These are phyloP conservation scores for Penicillium palitans DNA, from an alignment of 2,329 filamentous ascomycete genomes.

Conservation along the genomic window DNA sequence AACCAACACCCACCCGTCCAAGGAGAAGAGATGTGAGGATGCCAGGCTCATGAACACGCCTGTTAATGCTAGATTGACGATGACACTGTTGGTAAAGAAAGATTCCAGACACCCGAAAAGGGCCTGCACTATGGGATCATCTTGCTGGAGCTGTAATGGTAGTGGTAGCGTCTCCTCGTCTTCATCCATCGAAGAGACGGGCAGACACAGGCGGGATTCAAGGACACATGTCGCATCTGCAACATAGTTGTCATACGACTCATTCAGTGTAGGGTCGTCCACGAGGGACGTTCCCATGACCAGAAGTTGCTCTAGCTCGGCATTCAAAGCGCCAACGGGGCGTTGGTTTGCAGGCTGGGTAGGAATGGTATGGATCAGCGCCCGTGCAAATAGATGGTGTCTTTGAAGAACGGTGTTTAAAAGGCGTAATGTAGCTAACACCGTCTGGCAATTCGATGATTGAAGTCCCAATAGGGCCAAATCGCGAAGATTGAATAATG, in stretches of 20 bases:
- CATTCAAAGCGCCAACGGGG: slow-evolving; percentile 43
- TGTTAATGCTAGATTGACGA: slow-evolving; percentile 85
- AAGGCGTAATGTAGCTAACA: slow-evolving; percentile 83
- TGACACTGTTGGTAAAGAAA: slow-evolving; percentile 88
- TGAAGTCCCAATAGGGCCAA: slow-evolving; percentile 81
- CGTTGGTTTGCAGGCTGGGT: slow-evolving; percentile 32
- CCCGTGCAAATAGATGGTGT: slow-evolving; percentile 79
- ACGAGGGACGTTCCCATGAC: slow-evolving; percentile 40
- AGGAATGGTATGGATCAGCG: slow-evolving; percentile 62
- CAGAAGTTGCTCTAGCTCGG: slow-evolving; percentile 42
- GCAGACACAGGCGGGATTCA: slow-evolving; percentile 40
- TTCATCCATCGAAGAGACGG: slow-evolving; percentile 30
- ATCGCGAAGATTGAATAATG: slow-evolving; percentile 91
- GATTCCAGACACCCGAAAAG: slow-evolving; percentile 64
- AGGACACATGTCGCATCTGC: slow-evolving; percentile 55
- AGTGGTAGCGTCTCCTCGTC: slow-evolving; percentile 57
- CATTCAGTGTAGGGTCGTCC: slow-evolving; percentile 39
- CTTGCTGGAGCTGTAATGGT: slow-evolving; percentile 64
- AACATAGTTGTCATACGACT: slow-evolving; percentile 48
- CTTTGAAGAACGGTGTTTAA: slow-evolving; percentile 81
- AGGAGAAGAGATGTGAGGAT: slow-evolving; percentile 77
- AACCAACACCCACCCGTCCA: slow-evolving; percentile 88
- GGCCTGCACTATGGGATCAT: slow-evolving; percentile 57
- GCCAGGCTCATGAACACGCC: slow-evolving; percentile 79
- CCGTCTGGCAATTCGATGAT: slow-evolving; percentile 83